Conservation (phyloP, 2,329 filamentous ascomycete species). For the Tolypocladium album region DNA sequence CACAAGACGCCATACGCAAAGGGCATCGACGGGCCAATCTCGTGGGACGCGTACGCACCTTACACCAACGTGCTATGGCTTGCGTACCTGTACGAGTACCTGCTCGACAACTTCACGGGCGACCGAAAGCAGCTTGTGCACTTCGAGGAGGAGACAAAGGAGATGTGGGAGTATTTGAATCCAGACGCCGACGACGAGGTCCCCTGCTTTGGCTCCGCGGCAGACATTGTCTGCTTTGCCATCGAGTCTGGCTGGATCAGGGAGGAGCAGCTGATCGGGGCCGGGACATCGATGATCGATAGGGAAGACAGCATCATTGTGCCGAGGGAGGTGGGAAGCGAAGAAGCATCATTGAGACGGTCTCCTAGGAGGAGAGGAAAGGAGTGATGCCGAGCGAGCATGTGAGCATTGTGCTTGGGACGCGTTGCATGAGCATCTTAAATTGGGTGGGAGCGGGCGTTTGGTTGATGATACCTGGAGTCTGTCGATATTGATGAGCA, state of each 20-base stretch:
- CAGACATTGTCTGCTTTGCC: slow-evolving; percentile 45
- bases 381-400: neutral
- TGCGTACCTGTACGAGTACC: slow-evolving; percentile 48
- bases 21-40: slow-evolving; percentile 35
- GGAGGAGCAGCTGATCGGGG: slow-evolving; percentile 37
- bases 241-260: slow-evolving; percentile 48
- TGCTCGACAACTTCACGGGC: slow-evolving; percentile 35
- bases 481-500: neutral
- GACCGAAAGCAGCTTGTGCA: slow-evolving; percentile 30
- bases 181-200: slow-evolving; percentile 35
- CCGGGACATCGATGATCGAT: slow-evolving; percentile 22
- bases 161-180: slow-evolving; percentile 44
- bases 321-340: slow-evolving; percentile 14
- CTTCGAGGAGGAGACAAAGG: slow-evolving; percentile 38
- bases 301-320: slow-evolving; percentile 31
- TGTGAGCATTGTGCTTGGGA: neutral
- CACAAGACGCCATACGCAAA: slow-evolving; percentile 36
- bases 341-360: slow-evolving; percentile 11
- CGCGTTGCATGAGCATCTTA: neutral
- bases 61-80: slow-evolving; percentile 59
- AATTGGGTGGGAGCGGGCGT: neutral
- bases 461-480: neutral
- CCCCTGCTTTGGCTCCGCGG: slow-evolving; percentile 43
- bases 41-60: slow-evolving; percentile 43
- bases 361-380: slow-evolving; percentile 9